A percentile compares a stretch with the other conserved stretches of the same genome.
Conservation (phyloP, 179 eudicot species). For the Sideroxylon spinosum region DNA sequence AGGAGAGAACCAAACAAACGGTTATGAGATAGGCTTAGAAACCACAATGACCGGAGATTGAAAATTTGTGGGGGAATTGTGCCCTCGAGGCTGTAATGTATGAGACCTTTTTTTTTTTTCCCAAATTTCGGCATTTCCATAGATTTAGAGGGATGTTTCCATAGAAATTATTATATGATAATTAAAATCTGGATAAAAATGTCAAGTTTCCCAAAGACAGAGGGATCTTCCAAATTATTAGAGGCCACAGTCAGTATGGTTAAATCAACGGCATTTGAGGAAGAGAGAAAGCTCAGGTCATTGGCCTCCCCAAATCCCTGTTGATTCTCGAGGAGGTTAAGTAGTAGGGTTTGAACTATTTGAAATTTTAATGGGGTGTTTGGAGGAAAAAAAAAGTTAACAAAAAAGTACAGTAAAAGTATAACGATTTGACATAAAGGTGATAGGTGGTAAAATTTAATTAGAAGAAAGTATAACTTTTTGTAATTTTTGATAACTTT, state of each 20-base stretch:
- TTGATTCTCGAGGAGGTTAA: too few relatives aligned
- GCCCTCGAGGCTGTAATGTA: background rate
- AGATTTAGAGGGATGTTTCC: background rate
- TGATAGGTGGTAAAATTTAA: too few relatives aligned
- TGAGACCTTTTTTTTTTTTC: fast-evolving
- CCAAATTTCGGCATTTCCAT: background rate
- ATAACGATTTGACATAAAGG: too few relatives aligned
- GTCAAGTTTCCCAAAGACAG: background rate
- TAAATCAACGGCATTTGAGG: conserved; percentile 23
- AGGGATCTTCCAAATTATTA: background rate
- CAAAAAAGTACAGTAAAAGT: too few relatives aligned
- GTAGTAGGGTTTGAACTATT: too few relatives aligned
- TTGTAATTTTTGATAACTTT: too few relatives aligned
- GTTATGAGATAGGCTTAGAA: conserved; percentile 16
- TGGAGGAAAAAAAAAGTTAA: too few relatives aligned
- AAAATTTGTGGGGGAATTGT: conserved; percentile 21
- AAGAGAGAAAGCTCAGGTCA: conserved; percentile 27
- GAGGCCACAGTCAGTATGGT: background rate
- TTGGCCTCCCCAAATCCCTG: conserved; percentile 15
- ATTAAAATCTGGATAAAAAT: background rate
- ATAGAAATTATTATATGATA: background rate
- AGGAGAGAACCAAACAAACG: conserved; percentile 15
- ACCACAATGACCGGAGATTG: conserved; percentile 4
- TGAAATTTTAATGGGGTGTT: too few relatives aligned
- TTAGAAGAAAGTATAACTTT: too few relatives aligned